Evolutionary conservation across 2,329 filamentous ascomycete genomes (phyloP).

Genomic region (Fusarium papillatum): DNA sequence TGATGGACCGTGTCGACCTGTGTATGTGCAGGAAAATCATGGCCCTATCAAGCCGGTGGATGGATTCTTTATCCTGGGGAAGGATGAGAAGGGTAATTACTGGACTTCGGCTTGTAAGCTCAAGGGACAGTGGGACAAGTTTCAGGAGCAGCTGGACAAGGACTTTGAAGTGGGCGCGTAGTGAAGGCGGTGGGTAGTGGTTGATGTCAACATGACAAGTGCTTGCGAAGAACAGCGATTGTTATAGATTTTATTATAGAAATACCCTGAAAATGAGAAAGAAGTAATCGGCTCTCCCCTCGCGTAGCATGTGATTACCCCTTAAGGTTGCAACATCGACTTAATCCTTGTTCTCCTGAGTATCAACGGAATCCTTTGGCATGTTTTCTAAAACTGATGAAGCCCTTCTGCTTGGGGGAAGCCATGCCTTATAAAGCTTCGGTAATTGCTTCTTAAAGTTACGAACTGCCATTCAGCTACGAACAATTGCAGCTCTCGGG

Average conservation of each 20-base stretch:
- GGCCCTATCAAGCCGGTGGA: slow-evolving; percentile 5
- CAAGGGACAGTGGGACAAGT: slow-evolving; percentile 23
- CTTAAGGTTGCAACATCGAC: background rate
- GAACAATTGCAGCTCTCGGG: too few species aligned
- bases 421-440: too few species aligned
- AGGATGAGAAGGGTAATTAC: slow-evolving; percentile 26
- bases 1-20: background rate
- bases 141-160: slow-evolving; percentile 13
- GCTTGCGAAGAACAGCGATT: background rate
- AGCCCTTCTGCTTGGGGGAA: too few species aligned
- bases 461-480: too few species aligned
- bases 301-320: background rate
- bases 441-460: too few species aligned
- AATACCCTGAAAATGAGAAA: background rate
- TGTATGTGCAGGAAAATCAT: slow-evolving; percentile 8
- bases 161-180: background rate
- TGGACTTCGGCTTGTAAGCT: slow-evolving; percentile 23
- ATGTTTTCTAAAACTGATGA: too few species aligned
- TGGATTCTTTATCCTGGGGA: slow-evolving; percentile 11
- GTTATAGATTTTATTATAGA: background rate
- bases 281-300: fast-evolving
- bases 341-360: background rate
- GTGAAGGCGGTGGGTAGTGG: background rate
- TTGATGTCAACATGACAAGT: background rate
- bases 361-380: background rate